Evolutionary conservation across 306 rosid species (phyloP), one percentile per base, ranked within the genome.

Genomic region (Vicia faba): DNA sequence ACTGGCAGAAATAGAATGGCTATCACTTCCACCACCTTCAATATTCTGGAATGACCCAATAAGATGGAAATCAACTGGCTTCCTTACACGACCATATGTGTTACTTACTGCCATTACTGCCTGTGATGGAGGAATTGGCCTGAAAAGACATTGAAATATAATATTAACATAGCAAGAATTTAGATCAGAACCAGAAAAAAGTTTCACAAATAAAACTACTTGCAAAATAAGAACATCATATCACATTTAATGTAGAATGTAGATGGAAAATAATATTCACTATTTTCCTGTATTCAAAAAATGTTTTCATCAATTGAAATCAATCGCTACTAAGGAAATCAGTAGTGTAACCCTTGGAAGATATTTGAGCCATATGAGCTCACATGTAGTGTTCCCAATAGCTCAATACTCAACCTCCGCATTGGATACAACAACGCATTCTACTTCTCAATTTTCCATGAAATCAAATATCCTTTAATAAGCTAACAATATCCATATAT

Each of bases 91-190:
- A 64, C 99, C 96, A 72, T 90, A 90, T 58, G 81, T 75, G 64
- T 93, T 93, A 72, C 92, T 86, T 57, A 90, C 92, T 15, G 99
- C 97, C 97, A 90, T 85, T 65, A 90, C 99, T 20, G 95, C 95
- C 74, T 83, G 99, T 44, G 99, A 86, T 46, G 99, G 99, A 81
- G 99, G 95, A 69, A 84, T 67, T 77, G 95, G 82, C 86, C 99
- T 93, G 96, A 53, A 81, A 75, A 75, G 49, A 83, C 40, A 77
- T 49, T 15, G 49, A 38, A 69, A 46, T 49, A 55, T 45, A 74
- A 43, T 4, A 50, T 58, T 53, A 70, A n/a, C 16, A 44, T 41
- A 45, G 36, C 25, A 70, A 57, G n/a, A 53, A 54, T 68, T 49
- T 31, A 31, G 36, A 58, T 14, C 38, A 20, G 23, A 44, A 58